These are phyloP conservation scores for Tolypocladium paradoxum DNA, from an alignment of 2,329 filamentous ascomycete species.

Conservation along the genomic window DNA sequence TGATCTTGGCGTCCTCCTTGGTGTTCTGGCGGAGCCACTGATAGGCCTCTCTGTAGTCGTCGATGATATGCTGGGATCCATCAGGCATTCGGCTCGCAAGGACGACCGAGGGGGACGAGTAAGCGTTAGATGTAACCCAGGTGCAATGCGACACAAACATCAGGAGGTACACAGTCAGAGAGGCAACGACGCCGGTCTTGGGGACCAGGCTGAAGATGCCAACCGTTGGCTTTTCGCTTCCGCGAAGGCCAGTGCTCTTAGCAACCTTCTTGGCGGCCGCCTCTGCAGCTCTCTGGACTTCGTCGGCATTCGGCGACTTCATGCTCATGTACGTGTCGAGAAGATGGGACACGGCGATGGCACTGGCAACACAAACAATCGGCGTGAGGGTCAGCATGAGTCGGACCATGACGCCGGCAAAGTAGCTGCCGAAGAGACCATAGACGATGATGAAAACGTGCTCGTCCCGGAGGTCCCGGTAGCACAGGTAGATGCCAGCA, in stretches of 20 bases:
- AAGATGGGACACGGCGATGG: slow-evolving; percentile 77
- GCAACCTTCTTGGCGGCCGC: slow-evolving; percentile 44
- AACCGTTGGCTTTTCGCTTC: slow-evolving; percentile 60
- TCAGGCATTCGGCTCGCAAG: slow-evolving; percentile 86
- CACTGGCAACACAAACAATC: slow-evolving; percentile 88
- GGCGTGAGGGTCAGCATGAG: slow-evolving; percentile 96
- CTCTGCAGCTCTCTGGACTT: slow-evolving; percentile 34
- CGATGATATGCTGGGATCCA: slow-evolving; percentile 95
- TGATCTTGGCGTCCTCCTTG: slow-evolving; percentile 86
- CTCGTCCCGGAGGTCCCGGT: slow-evolving; percentile 86
- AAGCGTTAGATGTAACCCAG: slow-evolving; percentile 98
- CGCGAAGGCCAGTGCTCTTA: slow-evolving; percentile 49
- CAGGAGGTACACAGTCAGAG: slow-evolving; percentile 69
- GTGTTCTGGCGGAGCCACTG: slow-evolving; percentile 99
- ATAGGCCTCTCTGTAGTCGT: slow-evolving; percentile 98
- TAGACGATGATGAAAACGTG: slow-evolving; percentile 98
- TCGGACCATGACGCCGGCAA: slow-evolving; percentile 98
- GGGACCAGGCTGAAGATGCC: slow-evolving; percentile 76
- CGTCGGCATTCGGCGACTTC: slow-evolving; percentile 47
- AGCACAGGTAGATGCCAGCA: slow-evolving; percentile 95
- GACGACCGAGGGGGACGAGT: slow-evolving; percentile 95
- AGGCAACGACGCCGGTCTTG: slow-evolving; percentile 65
- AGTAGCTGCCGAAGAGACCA: slow-evolving; percentile 92
- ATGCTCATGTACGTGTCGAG: slow-evolving; percentile 74
- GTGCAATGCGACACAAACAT: slow-evolving; percentile 97